phyloP scores from a whole-genome alignment of 768 basidiomycete species.

The Collybiopsis confluens region DNA sequence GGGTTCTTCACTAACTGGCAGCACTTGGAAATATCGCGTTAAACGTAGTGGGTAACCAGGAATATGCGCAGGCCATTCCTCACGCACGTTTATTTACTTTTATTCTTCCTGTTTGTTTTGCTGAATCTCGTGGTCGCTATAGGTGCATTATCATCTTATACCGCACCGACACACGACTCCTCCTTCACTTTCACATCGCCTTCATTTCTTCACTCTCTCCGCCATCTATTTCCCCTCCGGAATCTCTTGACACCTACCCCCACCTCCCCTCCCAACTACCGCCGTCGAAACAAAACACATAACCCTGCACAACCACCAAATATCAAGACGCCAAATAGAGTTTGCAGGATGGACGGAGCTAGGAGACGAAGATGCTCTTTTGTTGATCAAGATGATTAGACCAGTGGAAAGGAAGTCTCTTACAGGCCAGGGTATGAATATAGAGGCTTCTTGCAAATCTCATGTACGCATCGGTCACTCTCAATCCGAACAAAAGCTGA shows the following conservation, averaged over 20 bases:
- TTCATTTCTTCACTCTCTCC: not conserved
- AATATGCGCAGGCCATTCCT: constrained; percentile 78
- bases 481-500: no score
- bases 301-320: no score
- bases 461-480: no score
- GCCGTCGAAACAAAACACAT: constrained; percentile 6
- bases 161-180: constrained; percentile 49
- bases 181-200: constrained; percentile 10
- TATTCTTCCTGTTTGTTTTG: constrained; percentile 1
- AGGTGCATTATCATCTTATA: constrained; percentile 79
- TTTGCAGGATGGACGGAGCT: constrained; percentile 53
- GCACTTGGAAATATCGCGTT: constrained; percentile 62
- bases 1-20: constrained; percentile 22
- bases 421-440: constrained; percentile 83
- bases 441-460: constrained; percentile 69
- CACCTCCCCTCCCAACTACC: constrained; percentile 9
- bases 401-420: constrained; percentile 81
- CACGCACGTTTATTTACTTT: constrained; percentile 25
- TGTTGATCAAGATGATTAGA: no score
- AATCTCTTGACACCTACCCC: not conserved
- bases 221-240: no score
- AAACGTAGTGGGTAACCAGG: constrained; percentile 80
- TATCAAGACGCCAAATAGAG: constrained; percentile 48
- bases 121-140: not conserved
- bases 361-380: constrained; percentile 59